These are phyloP conservation scores for Ampelocalamus luodianensis DNA, from an alignment of 176 grass and related monocot species.

Conservation along the genomic window DNA sequence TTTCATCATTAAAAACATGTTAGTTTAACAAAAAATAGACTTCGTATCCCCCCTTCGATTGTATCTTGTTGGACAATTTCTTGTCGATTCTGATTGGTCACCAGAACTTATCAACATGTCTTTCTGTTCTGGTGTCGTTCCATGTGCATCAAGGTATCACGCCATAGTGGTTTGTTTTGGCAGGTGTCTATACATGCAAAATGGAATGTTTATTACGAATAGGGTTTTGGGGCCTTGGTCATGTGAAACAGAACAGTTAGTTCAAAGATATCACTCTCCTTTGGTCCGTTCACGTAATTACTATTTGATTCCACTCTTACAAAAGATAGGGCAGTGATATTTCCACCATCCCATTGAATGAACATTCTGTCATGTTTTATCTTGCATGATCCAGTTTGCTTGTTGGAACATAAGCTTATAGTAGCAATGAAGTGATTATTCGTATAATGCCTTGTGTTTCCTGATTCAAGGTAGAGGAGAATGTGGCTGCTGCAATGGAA, in stretches of 20 bases:
- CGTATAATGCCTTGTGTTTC: constrained; percentile 5
- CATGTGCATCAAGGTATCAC: not conserved
- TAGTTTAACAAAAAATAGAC: not conserved
- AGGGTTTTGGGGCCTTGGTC: not conserved
- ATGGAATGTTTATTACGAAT: not conserved
- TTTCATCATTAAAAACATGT: not conserved
- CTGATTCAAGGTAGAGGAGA: constrained; percentile 82
- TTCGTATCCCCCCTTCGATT: not conserved
- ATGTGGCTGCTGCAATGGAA: constrained; percentile 65
- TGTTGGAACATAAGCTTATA: not conserved
- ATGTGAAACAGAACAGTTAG: not conserved
- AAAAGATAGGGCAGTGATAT: not conserved
- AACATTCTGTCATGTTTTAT: not conserved
- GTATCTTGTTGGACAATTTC: not conserved
- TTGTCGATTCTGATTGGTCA: not conserved
- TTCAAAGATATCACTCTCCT: not conserved
- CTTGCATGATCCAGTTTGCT: not conserved
- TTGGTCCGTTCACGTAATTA: not conserved
- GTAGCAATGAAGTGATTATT: not conserved
- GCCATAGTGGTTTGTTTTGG: too few species aligned
- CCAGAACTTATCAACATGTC: not conserved
- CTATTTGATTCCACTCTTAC: not conserved
- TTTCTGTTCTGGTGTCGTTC: not conserved
- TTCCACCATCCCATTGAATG: not conserved
- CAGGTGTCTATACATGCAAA: not conserved